Percentiles rank a stretch among this genome's conserved stretches.
Evolutionary conservation across 2,329 filamentous ascomycete species (phyloP).

Genomic region (Aureobasidium sp.): DNA sequence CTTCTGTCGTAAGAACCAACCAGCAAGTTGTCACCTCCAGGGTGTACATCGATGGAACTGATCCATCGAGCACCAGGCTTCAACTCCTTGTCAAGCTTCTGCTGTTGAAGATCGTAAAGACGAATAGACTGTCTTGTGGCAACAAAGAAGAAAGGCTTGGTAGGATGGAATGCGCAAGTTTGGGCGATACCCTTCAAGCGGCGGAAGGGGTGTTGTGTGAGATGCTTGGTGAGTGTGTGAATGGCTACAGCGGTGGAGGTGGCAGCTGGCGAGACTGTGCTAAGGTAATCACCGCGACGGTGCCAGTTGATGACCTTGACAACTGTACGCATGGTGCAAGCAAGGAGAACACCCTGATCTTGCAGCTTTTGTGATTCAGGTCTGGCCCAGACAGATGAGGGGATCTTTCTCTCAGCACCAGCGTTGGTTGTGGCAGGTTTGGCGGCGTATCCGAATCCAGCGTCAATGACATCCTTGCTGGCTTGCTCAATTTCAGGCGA

Average conservation of each 20-base stretch:
- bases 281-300: conserved; percentile 85
- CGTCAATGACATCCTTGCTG: conserved; percentile 69
- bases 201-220: conserved; percentile 90
- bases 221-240: conserved; percentile 89
- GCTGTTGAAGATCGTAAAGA: conserved; percentile 84
- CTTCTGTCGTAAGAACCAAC: conserved; percentile 92
- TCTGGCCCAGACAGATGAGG: conserved; percentile 73
- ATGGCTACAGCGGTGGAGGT: conserved; percentile 73
- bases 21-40: conserved; percentile 89
- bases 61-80: conserved; percentile 94
- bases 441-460: conserved; percentile 89
- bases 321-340: conserved; percentile 56
- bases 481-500: conserved; percentile 50
- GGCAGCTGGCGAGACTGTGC: conserved; percentile 76
- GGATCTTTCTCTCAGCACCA: conserved; percentile 57
- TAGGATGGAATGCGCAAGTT: conserved; percentile 89
- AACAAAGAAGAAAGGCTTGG: conserved; percentile 87
- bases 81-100: conserved; percentile 85
- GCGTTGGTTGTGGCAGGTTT: conserved; percentile 42
- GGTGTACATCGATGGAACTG: conserved; percentile 85
- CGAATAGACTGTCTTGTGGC: conserved; percentile 90
- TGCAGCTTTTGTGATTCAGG: conserved; percentile 61
- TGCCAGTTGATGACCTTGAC: conserved; percentile 93
- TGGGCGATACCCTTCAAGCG: conserved; percentile 68
- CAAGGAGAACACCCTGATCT: conserved; percentile 68